Conservation (phyloP, 1,284 basidiomycete genomes). For the Naganishia cerealis region DNA sequence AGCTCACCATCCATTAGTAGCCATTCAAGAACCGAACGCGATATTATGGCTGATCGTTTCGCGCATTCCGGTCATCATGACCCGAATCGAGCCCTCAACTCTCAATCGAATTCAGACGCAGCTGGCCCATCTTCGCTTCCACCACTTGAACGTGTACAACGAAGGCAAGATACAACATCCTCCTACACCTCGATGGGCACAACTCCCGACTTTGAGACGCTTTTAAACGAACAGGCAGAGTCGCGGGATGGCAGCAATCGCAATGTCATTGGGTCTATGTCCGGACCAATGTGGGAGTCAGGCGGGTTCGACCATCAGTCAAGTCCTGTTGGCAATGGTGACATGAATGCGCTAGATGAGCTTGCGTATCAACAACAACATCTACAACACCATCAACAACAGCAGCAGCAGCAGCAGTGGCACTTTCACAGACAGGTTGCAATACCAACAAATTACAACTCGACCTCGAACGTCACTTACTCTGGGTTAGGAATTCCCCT, state of each 20-base stretch:
- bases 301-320: slow-evolving; percentile 7
- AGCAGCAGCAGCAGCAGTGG: slow-evolving; percentile 7
- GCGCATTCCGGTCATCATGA: slow-evolving; percentile 10
- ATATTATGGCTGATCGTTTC: slow-evolving; percentile 6
- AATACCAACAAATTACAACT: not conserved
- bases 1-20: no score
- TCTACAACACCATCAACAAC: not conserved
- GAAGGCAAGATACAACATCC: slow-evolving; percentile 22
- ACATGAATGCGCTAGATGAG: not conserved
- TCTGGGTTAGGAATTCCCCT: not conserved
- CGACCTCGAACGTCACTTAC: not conserved
- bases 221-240: slow-evolving; percentile 22
- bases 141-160: slow-evolving; percentile 5
- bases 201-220: slow-evolving; percentile 23
- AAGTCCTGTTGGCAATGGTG: slow-evolving; percentile 4
- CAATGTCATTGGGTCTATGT: not conserved
- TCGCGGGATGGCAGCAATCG: slow-evolving; percentile 3
- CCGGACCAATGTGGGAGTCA: slow-evolving; percentile 2
- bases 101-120: not conserved
- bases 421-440: not conserved
- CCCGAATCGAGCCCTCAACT: not conserved
- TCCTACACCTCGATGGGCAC: slow-evolving; percentile 29
- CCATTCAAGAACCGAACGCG: no score
- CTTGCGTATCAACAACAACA: slow-evolving; percentile 1
- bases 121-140: not conserved